Evolutionary conservation across 345 rosid species (phyloP).

Genomic region (Boechera retrofracta): DNA sequence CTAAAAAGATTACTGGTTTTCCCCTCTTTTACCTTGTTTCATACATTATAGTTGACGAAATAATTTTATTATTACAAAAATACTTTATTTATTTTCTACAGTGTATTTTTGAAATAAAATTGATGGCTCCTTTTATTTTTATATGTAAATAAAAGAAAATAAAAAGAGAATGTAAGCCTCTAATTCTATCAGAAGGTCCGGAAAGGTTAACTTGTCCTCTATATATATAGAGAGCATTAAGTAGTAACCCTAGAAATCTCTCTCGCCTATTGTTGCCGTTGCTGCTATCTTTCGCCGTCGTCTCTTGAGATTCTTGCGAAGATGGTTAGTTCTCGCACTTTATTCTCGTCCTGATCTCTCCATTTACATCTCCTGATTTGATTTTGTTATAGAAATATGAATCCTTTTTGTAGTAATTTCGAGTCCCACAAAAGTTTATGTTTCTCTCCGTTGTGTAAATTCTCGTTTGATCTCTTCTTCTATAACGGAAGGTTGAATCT

Average conservation of each 20-base stretch:
- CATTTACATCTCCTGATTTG: neutral
- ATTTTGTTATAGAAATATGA: neutral
- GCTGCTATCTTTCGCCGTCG: constrained; percentile 31
- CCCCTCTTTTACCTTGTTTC: too few species aligned
- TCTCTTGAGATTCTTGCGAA: constrained; percentile 33
- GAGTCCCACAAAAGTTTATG: neutral
- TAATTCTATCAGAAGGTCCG: neutral
- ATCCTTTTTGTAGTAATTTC: neutral
- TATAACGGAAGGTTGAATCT: neutral
- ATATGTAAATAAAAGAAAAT: too few species aligned
- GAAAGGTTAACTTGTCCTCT: neutral
- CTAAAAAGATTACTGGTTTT: too few species aligned
- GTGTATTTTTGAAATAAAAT: too few species aligned
- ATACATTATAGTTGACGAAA: too few species aligned
- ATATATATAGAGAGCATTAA: neutral
- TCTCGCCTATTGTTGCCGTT: constrained; percentile 21
- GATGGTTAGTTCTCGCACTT: constrained; percentile 36
- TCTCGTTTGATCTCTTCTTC: constrained; percentile 1
- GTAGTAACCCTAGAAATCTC: constrained; percentile 34
- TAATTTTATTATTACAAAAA: too few species aligned
- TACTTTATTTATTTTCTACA: too few species aligned
- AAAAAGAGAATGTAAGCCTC: neutral
- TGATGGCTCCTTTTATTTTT: too few species aligned
- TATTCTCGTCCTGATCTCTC: neutral
- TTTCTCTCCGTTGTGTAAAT: neutral